Evolutionary conservation across 306 rosid species (phyloP), one percentile per base, ranked within the genome.

Genomic region (Inga leiocalycina): DNA sequence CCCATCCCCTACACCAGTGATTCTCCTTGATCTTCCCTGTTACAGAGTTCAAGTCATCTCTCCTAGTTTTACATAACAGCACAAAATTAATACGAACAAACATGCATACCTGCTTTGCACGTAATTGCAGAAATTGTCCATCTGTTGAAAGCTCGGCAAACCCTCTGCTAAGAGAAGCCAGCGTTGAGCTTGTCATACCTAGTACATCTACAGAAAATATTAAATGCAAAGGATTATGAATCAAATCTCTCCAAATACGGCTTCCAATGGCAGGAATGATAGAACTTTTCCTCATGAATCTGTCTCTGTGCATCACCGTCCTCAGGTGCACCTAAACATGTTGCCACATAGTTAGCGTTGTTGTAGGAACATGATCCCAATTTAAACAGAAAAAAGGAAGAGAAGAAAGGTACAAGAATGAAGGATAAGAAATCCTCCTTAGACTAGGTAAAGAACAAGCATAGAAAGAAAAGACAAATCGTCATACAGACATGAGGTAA

Each of bases 111-210:
- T 96, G 99, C 86, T 94, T 96, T 44, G 99, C 94, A 69, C 98
- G 99, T 77, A 96, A 84, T 85, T 96, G 95, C 83, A 88, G 75
- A 87, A 96, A 96, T 82, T 90, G 97, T 68, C 99, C 99, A 89
- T 96, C 99, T 8, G 98, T 96, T 56, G 99, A 96, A 80, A 96
- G 96, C 88, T 94, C 97, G 14, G 99, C 99, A 83, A 96, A 94
- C 80, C 99, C 99, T 88, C 88, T 94, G 85, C 99, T 91, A 67
- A 96, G 89, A 78, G 99, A 96, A 75, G 99, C 91, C 78, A 96
- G 81, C 8, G 99, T 96, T 90, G 99, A 96, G 81, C 99, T 96
- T 75, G 99, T 90, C 98, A 96, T 94, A 82, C 99, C 98, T 76
- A 96, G 92, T 32, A 96, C 99, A 88, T 96, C 95, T 13, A 96